phyloP scores from a whole-genome alignment of 345 rosid genomes.

The Eucalyptus erythrocorys region DNA sequence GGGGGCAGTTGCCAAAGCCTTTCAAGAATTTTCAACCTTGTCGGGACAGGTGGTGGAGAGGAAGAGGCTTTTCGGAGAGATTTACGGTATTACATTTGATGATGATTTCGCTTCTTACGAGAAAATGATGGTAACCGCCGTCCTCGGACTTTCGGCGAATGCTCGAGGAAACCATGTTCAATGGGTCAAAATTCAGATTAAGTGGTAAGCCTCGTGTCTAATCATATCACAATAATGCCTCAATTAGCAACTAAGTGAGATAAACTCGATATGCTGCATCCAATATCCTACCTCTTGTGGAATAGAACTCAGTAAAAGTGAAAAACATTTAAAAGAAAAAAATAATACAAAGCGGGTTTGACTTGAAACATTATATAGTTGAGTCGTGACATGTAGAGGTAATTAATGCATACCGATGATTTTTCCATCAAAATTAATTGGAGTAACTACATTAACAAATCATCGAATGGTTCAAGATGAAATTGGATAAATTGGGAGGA shows the following conservation, averaged over 20 bases:
- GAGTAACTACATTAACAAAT: accelerated
- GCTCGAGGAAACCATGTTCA: neutral
- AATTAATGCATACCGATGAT: accelerated
- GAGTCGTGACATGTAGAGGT: neutral
- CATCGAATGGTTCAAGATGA: accelerated
- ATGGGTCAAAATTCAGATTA: neutral
- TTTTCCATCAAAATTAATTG: accelerated
- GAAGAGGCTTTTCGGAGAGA: neutral
- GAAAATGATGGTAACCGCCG: neutral
- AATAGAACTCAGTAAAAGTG: neutral
- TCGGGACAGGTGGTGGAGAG: neutral
- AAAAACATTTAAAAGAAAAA: accelerated
- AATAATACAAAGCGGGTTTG: accelerated
- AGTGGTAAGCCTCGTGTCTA: neutral
- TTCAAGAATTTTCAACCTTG: neutral
- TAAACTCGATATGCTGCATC: accelerated
- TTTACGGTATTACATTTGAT: neutral
- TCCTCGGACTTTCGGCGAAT: neutral
- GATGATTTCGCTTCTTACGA: neutral
- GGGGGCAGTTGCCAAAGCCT: neutral
- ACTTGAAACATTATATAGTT: accelerated
- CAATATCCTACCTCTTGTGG: accelerated
- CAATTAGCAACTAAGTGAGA: neutral
- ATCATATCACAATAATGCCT: neutral
- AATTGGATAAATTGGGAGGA: neutral